Percentiles rank a stretch among this genome's conserved stretches.
Evolutionary conservation across 768 basidiomycete species (phyloP).

Genomic region (Pleurotus sapidus): DNA sequence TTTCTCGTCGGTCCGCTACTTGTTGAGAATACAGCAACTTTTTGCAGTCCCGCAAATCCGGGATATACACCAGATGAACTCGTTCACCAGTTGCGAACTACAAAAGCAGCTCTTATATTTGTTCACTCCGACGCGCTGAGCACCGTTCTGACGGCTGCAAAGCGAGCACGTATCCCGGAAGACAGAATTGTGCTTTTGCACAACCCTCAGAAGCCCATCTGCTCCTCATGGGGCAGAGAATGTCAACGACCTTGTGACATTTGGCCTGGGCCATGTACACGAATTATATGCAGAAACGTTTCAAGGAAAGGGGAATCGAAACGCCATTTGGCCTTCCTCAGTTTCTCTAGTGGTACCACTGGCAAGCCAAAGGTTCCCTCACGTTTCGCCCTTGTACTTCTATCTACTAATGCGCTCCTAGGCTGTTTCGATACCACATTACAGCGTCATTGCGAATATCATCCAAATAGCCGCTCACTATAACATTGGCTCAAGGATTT

Average conservation of each 20-base stretch:
- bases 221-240: conserved; percentile 17
- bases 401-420: conserved; percentile 15
- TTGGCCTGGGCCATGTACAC: conserved; percentile 31
- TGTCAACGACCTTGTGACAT: conserved; percentile 45
- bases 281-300: conserved; percentile 41
- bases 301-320: conserved; percentile 56
- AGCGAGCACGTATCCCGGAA: conserved; percentile 33
- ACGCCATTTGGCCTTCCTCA: conserved; percentile 61
- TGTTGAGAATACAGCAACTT: not conserved
- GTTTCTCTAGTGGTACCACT: conserved; percentile 76
- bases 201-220: conserved; percentile 13
- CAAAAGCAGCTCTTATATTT: conserved; percentile 46
- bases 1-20: no score
- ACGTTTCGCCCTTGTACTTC: not conserved
- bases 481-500: conserved; percentile 24
- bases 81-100: conserved; percentile 48
- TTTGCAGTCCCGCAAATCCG: conserved; percentile 60
- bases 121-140: conserved; percentile 41
- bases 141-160: conserved; percentile 44
- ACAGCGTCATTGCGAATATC: conserved; percentile 59
- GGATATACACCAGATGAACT: conserved; percentile 57
- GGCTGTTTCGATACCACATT: conserved; percentile 71
- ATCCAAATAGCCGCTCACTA: conserved; percentile 57
- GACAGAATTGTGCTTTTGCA: conserved; percentile 40
- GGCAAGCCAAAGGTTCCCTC: conserved; percentile 34